phyloP scores from a whole-genome alignment of 2,329 filamentous ascomycete genomes.

The Fusarium chuoi region DNA sequence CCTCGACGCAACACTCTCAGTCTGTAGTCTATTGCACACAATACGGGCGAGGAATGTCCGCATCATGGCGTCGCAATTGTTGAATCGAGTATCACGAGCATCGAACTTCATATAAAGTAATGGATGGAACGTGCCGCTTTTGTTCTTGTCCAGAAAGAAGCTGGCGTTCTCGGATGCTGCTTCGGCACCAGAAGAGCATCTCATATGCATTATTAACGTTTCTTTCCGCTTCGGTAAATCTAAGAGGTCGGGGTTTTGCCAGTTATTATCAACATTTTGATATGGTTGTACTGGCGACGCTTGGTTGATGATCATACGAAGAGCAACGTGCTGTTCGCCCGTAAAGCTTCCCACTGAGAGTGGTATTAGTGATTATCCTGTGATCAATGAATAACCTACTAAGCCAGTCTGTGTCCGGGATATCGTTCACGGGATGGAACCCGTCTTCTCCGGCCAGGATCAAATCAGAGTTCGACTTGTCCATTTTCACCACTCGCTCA shows the following conservation, averaged over 20 bases:
- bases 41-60: background rate
- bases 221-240: background rate
- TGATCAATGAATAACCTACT: background rate
- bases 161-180: background rate
- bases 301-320: background rate
- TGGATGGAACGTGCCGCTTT: background rate
- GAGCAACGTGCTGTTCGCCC: accelerated
- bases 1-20: too few species aligned
- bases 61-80: background rate
- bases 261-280: accelerated
- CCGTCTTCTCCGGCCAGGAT: background rate
- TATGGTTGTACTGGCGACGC: background rate
- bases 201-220: background rate
- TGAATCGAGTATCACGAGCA: background rate
- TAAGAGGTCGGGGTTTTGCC: background rate
- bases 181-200: background rate
- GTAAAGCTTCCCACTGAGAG: accelerated
- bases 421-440: accelerated
- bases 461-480: background rate
- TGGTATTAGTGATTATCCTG: accelerated
- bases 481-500: background rate
- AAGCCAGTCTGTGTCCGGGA: background rate
- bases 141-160: background rate
- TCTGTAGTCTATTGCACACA: background rate
- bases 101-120: background rate